Evolutionary conservation across 768 basidiomycete species (phyloP).

Genomic region (Cystobasidium onofrii): DNA sequence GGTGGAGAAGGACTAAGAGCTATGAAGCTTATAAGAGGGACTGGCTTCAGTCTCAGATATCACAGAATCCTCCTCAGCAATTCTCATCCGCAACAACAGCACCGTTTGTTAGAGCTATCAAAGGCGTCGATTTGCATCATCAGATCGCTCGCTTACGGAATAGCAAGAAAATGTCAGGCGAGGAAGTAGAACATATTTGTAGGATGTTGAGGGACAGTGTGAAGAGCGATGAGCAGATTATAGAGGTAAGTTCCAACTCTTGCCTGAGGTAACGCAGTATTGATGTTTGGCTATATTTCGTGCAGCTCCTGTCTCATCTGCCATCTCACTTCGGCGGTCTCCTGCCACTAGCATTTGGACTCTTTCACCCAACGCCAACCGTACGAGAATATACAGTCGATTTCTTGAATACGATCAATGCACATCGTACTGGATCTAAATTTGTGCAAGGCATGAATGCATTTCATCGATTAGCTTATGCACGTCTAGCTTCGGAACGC

Average conservation of each 20-base stretch:
- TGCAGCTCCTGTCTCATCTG: constrained; percentile 68
- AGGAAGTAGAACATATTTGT: constrained; percentile 68
- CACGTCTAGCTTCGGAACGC: constrained; percentile 52
- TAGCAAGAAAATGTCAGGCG: constrained; percentile 61
- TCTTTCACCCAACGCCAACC: constrained; percentile 75
- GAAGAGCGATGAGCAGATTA: constrained; percentile 74
- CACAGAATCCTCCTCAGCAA: constrained; percentile 50
- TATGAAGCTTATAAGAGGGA: constrained; percentile 57
- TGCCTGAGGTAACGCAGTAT: constrained; percentile 13
- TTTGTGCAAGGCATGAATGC: constrained; percentile 73
- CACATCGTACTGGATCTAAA: constrained; percentile 65
- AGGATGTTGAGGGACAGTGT: constrained; percentile 63
- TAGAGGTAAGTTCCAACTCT: constrained; percentile 60
- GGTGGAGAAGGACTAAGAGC: constrained; percentile 74
- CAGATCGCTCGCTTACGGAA: constrained; percentile 74
- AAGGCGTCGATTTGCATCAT: constrained; percentile 73
- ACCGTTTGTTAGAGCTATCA: constrained; percentile 52
- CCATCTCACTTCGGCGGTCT: constrained; percentile 74
- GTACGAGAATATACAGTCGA: constrained; percentile 74
- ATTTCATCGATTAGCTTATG: constrained; percentile 80
- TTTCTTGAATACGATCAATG: constrained; percentile 68
- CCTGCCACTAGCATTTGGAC: constrained; percentile 71
- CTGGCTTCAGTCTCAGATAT: constrained; percentile 57
- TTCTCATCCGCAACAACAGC: no score
- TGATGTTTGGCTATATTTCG: constrained; percentile 3